These are phyloP conservation scores for Myriosclerotinia curreyana DNA, from an alignment of 2,329 filamentous ascomycete species.

Conservation along the genomic window DNA sequence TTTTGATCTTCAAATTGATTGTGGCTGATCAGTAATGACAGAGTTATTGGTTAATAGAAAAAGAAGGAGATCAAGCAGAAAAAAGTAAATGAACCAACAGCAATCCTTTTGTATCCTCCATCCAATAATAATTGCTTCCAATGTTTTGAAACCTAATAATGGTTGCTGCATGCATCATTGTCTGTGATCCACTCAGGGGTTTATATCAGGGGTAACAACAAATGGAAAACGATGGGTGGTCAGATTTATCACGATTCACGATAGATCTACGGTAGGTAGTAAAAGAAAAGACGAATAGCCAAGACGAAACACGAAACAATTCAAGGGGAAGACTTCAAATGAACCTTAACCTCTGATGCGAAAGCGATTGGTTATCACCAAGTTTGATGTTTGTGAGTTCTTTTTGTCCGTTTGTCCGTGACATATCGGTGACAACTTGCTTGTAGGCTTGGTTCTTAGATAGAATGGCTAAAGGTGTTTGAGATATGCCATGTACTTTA, in stretches of 20 bases:
- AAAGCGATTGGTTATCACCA: background rate
- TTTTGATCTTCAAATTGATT: background rate
- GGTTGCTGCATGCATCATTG: background rate
- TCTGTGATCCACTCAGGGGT: constrained; percentile 1
- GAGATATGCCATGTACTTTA: background rate
- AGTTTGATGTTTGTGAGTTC: background rate
- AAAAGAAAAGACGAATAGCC: background rate
- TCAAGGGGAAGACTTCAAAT: background rate
- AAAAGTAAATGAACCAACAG: background rate
- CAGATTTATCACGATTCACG: constrained; percentile 6
- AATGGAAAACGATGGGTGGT: background rate
- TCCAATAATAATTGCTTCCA: background rate
- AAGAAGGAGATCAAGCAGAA: background rate
- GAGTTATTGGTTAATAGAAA: background rate
- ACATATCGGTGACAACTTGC: background rate
- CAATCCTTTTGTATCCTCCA: background rate
- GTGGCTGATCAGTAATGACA: constrained; percentile 1
- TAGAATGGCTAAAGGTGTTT: background rate
- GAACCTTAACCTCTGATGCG: background rate
- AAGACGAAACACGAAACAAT: constrained; percentile 4
- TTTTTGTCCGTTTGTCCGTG: background rate
- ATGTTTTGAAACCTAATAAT: background rate
- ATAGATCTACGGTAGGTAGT: constrained; percentile 7
- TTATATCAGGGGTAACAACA: constrained; percentile 10
- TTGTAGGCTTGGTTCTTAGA: background rate